Evolutionary conservation across 75 land plant genomes (phyloP).

Genomic region (Pinus tabuliformis): DNA sequence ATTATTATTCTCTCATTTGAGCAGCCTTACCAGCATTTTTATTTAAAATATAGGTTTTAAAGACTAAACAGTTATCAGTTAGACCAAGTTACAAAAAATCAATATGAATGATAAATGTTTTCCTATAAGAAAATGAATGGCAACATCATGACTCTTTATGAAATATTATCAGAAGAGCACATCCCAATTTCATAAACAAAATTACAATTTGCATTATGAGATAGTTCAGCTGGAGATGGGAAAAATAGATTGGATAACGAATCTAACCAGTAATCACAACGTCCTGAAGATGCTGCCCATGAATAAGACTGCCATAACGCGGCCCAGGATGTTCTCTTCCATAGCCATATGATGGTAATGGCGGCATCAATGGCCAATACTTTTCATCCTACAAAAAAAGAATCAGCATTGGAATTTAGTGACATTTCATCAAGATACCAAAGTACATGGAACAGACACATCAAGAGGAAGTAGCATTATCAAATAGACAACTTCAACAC

Average conservation of each 20-base stretch:
- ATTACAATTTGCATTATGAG: background rate
- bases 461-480: too few relatives aligned
- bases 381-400: slow-evolving; percentile 59
- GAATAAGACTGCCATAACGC: slow-evolving; percentile 92
- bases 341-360: slow-evolving; percentile 93
- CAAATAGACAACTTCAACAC: too few relatives aligned
- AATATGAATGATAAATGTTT: background rate
- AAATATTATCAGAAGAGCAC: background rate
- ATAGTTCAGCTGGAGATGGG: background rate
- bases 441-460: background rate
- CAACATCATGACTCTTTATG: background rate
- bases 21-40: background rate
- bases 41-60: background rate
- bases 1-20: background rate
- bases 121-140: background rate
- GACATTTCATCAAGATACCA: background rate
- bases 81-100: background rate
- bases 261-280: slow-evolving; percentile 80
- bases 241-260: background rate
- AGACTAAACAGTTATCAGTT: background rate
- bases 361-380: slow-evolving; percentile 86
- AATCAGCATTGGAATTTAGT: background rate
- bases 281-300: slow-evolving; percentile 91
- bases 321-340: slow-evolving; percentile 98
- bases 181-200: background rate